Evolutionary conservation across 2,329 filamentous ascomycete genomes (phyloP), one percentile per base, ranked within the genome.

Genomic region (Graphium sp.): DNA sequence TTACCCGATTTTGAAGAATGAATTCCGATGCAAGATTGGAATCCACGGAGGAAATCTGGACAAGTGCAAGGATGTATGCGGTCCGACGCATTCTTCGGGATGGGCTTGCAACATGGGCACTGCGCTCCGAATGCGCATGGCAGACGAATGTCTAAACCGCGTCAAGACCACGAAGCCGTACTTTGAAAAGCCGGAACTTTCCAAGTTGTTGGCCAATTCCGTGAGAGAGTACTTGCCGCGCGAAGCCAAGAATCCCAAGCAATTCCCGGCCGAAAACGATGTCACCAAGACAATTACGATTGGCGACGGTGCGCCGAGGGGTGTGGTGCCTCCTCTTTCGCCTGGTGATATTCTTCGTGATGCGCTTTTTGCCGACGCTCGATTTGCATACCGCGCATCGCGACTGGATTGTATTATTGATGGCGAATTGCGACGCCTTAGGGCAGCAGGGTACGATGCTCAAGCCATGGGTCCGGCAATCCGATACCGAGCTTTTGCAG

Each of bases 31-130:
- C n/a, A n/a, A n/a, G n/a, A n/a, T n/a, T n/a, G n/a, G 20, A n/a
- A n/a, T 8, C 20, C 24, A 45, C 40, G 4, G 48, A 44, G 12
- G 42, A 40, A 17, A 39, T 39, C 18, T 48, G 50, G 8, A 22
- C 20, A n/a, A 22, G 8, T n/a, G 8, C 20, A n/a, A 8, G 8
- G 20, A 22, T n/a, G 20, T n/a, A 22, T 8, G 8, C 20, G 8
- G n/a, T n/a, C 20, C 8, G 20, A 8, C 5, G 6, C 15, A 17
- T 3, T 7, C 7, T 4, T 5, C 10, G 9, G 3, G 15, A 10
- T 26, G 24, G 24, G 3, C 9, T 7, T 28, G 21, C 17, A 28
- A 28, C 26, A 8, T 14, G 7, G 15, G 17, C 16, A 4, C 9
- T 18, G 6, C 16, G 5, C 26, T 28, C 16, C 26, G 26, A 17